Evolutionary conservation across 176 grass and related monocot genomes (phyloP), one percentile per base, ranked within the genome.

Genomic region (Bonia amplexicaulis): DNA sequence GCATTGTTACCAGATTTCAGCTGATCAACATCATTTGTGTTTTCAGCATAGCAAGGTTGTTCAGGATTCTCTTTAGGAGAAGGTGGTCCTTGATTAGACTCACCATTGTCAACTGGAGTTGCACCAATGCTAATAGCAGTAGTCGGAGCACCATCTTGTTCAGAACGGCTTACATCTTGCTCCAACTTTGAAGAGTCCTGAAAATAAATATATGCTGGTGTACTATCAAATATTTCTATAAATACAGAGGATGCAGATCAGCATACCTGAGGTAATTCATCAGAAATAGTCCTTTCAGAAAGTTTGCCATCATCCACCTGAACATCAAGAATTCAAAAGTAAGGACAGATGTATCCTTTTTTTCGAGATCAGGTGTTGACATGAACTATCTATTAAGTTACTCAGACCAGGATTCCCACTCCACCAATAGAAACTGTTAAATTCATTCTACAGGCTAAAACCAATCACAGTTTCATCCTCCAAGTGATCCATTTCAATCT

Each of bases 211-310:
- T 40, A 44, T 27, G 16, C 5, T 74, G 19, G 48, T 84, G 10
- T 77, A 35, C 45, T 55, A 70, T 68, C 72, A 85, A 61, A 11
- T 35, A 40, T 62, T 85, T 63, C 19, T 41, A 76, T 52, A 83
- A 76, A 74, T 65, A 72, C 39, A 87, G 52, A 62, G 62, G 27
- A 41, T 80, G 69, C 54, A 84, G 17, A 80, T 16, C 67, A 62
- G 7, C 83, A 87, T 76, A 87, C 96, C 85, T 95, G 85, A 66
- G 87, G 91, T 80, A 91, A 47, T 64, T 98, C 91, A 64, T 98
- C 91, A 78, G 93, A 98, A 60, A 98, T 85, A 74, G 93, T 95
- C 66, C 93, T 86, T 85, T 95, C 93, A 72, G 93, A 95, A 59
- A 93, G 90, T 66, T 94, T 98, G 81, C 90, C 88, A 55, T 94